Evolutionary conservation across 306 rosid species (phyloP).

Genomic region (Dalbergia cultrata): DNA sequence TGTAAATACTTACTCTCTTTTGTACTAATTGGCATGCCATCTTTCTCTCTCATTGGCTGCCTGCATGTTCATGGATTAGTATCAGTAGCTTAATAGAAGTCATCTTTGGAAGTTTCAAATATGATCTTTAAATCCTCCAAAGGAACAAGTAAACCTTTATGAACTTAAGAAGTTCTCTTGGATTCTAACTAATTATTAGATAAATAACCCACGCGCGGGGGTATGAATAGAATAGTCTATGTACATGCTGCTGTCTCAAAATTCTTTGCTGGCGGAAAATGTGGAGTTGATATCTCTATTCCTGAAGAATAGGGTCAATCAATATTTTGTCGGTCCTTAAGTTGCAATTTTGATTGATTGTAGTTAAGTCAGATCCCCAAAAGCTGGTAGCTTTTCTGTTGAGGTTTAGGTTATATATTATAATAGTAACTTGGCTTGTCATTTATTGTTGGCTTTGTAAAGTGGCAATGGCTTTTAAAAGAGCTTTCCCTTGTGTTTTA

Average conservation of each 20-base stretch:
- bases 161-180: neutral
- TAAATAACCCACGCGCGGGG: too few species aligned
- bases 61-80: constrained; percentile 3
- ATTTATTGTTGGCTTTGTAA: too few species aligned
- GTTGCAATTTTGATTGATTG: too few species aligned
- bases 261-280: neutral
- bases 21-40: too few species aligned
- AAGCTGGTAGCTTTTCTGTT: too few species aligned
- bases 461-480: neutral
- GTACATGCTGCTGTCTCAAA: neutral
- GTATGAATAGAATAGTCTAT: neutral
- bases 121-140: neutral
- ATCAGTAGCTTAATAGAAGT: neutral
- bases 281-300: too few species aligned
- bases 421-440: too few species aligned
- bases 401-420: too few species aligned
- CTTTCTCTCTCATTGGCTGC: neutral
- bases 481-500: neutral
- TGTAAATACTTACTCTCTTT: neutral
- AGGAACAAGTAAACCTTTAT: neutral
- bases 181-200: neutral
- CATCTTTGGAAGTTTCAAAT: neutral
- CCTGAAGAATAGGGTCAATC: too few species aligned
- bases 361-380: too few species aligned
- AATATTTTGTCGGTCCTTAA: too few species aligned